Evolutionary conservation across 495 filamentous ascomycete species (phyloP), one percentile per base, ranked within the genome.

Genomic region (Amniculicola lignicola): DNA sequence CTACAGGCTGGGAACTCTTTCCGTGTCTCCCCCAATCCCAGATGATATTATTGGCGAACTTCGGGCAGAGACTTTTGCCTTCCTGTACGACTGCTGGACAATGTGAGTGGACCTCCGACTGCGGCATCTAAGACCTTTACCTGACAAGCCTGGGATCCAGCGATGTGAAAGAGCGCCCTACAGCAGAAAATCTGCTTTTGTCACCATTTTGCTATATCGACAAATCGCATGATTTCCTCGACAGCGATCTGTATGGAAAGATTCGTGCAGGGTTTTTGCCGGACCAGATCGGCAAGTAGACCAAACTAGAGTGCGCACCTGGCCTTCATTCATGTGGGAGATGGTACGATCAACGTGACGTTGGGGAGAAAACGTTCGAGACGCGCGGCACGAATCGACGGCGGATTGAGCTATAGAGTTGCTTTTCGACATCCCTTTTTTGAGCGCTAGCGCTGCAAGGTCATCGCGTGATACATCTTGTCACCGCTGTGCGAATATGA

Each of bases 101-200:
- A 4, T 29, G 46, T 50, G 24, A 38, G 29, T n/a, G n/a, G n/a
- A n/a, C n/a, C n/a, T n/a, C n/a, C n/a, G n/a, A n/a, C n/a, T n/a
- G n/a, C n/a, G n/a, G n/a, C n/a, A n/a, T n/a, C n/a, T n/a, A n/a
- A n/a, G n/a, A 22, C 46, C n/a, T 38, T 24, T 3, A 16, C 3
- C n/a, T n/a, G n/a, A n/a, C n/a, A n/a, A n/a, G n/a, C 3, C 39
- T 43, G 39, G 2, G 3, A 4, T 46, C 25, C 1, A 28, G 14
- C 4, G 45, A 49, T 35, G 27, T 37, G 9, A 16, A n/a, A 6
- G 48, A 52, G 19, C 36, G 35, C 14, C 36, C 48, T 40, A 52
- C 21, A 10, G 47, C 47, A 1, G 29, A 51, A 4, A 9, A 18
- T 3, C 24, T 39, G 21, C 33, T 51, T 16, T 2, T 2, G n/a